phyloP scores from a whole-genome alignment of 345 rosid genomes.

The Hirschfeldia incana region DNA sequence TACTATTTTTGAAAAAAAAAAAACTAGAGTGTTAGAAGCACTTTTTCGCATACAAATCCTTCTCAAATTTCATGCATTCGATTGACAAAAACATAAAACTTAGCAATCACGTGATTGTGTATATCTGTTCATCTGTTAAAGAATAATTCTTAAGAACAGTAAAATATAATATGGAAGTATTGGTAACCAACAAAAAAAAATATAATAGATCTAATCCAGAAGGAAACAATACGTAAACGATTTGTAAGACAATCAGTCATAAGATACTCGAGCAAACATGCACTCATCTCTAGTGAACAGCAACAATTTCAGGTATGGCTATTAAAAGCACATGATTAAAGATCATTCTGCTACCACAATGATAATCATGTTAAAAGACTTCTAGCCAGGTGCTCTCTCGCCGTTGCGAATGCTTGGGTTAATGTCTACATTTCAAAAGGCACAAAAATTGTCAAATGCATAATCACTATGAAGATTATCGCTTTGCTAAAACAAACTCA shows the following conservation, averaged over 20 bases:
- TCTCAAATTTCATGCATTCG: too few species aligned
- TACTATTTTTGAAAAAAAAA: too few species aligned
- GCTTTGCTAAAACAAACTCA: not conserved
- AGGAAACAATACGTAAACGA: not conserved
- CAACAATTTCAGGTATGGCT: constrained; percentile 21
- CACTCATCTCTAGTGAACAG: constrained; percentile 1
- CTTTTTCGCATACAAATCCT: too few species aligned
- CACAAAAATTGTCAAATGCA: not conserved
- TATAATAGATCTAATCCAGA: not conserved
- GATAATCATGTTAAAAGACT: constrained; percentile 36
- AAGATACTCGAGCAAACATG: constrained; percentile 6
- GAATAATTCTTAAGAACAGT: not conserved
- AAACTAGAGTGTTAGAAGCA: too few species aligned
- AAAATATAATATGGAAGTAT: not conserved
- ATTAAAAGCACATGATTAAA: not conserved
- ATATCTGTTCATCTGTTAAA: not conserved
- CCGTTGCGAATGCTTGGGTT: constrained; percentile 40
- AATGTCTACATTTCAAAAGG: constrained; percentile 29
- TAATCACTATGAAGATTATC: not conserved
- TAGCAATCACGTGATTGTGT: too few species aligned
- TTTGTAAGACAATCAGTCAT: not conserved
- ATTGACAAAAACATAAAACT: too few species aligned
- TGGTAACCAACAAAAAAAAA: not conserved
- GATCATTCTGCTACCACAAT: not conserved
- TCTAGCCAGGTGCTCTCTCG: constrained; percentile 40